Evolutionary conservation across 208 protist genomes (phyloP).

Genomic region (Wallacemonas sp.): DNA sequence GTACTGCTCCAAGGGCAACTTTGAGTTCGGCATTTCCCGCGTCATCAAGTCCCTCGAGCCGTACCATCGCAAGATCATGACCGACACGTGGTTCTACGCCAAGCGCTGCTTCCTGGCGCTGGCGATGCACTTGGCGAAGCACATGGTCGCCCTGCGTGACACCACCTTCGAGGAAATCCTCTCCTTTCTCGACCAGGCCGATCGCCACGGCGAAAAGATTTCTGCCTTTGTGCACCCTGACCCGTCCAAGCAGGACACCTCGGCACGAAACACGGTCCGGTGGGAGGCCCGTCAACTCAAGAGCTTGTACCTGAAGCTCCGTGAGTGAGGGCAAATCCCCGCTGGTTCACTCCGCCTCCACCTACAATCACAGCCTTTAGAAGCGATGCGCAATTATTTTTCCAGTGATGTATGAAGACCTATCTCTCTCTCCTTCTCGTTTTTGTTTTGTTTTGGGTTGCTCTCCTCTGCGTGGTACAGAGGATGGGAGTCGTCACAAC

Average conservation of each 20-base stretch:
- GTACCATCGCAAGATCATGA: conserved; percentile 96
- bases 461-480: background rate
- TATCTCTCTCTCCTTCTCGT: background rate
- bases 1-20: conserved; percentile 98
- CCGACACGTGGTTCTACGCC: conserved; percentile 98
- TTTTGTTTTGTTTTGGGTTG: conserved; percentile 2
- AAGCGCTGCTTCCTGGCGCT: conserved; percentile 96
- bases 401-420: no score
- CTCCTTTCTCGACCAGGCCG: conserved; percentile 94
- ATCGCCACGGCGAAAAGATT: conserved; percentile 92
- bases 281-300: conserved; percentile 94
- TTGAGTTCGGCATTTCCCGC: conserved; percentile 97
- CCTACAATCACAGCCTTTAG: no score
- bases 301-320: conserved; percentile 87
- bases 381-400: no score
- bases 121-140: conserved; percentile 96
- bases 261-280: conserved; percentile 85
- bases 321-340: no score
- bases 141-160: conserved; percentile 97
- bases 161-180: conserved; percentile 92
- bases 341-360: no score
- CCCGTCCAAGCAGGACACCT: conserved; percentile 86
- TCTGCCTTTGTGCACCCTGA: conserved; percentile 85
- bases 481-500: background rate
- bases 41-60: conserved; percentile 97